phyloP scores from a whole-genome alignment of 2,329 filamentous ascomycete genomes.

The Cladosporium sp. region DNA sequence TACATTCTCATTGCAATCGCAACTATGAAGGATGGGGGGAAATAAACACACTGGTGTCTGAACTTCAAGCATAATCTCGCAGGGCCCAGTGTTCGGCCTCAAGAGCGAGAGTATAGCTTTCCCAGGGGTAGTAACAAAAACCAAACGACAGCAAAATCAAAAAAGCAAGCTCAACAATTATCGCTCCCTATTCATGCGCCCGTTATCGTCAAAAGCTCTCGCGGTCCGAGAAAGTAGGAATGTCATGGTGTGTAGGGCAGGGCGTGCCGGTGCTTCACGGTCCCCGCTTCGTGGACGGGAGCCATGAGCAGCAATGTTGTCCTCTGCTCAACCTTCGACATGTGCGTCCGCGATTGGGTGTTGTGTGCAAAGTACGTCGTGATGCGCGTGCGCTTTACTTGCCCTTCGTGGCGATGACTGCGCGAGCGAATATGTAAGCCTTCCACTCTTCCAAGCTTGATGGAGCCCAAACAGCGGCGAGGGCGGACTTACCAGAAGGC shows the following conservation, averaged over 20 bases:
- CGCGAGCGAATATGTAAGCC: not conserved
- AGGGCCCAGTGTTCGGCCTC: conserved; percentile 1
- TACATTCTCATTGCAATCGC: conserved; percentile 12
- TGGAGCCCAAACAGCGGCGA: not conserved
- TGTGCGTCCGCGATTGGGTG: not conserved
- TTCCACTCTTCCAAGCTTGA: not conserved
- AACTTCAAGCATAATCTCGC: conserved; percentile 6
- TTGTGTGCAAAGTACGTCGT: conserved; percentile 17
- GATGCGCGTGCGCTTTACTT: conserved; percentile 7
- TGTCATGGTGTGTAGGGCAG: not conserved
- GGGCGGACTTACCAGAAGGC: conserved; percentile 67
- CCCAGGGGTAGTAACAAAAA: conserved; percentile 9
- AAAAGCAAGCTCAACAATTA: conserved; percentile 18
- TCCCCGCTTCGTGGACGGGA: not conserved
- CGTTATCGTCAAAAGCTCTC: conserved; percentile 20
- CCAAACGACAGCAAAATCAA: conserved; percentile 12
- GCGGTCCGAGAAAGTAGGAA: conserved; percentile 3
- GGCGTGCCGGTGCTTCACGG: conserved; percentile 1
- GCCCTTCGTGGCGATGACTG: conserved; percentile 24
- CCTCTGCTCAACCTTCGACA: conserved; percentile 4
- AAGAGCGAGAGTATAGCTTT: not conserved
- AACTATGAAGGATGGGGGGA: conserved; percentile 17
- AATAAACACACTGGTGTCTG: conserved; percentile 19
- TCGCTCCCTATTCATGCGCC: conserved; percentile 21
- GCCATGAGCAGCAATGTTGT: not conserved